Evolutionary conservation across 1,284 basidiomycete species (phyloP), one percentile per base, ranked within the genome.

Genomic region (Trichosporon faecale): DNA sequence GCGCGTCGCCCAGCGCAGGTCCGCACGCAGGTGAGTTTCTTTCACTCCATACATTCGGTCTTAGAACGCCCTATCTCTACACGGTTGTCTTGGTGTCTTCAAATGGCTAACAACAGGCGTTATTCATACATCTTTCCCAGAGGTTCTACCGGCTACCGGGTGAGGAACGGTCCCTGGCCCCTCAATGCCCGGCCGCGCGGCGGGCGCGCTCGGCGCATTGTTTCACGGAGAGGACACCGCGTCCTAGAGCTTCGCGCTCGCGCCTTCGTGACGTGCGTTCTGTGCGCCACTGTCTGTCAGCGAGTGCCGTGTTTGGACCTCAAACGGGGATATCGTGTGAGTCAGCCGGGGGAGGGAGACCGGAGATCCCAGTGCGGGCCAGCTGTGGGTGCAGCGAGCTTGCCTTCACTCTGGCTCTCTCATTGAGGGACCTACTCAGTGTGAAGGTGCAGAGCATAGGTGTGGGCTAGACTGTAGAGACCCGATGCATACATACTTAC

Each of bases 231-330:
- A 69, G 68, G 68, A 66, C 65, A 21, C 16, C 2, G 35, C 12
- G 64, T 68, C 68, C 68, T 69, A 69, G 68, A 69, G 68, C 68
- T 69, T 66, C 64, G 68, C 46, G 68, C 68, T 69, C 68, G 68
- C 21, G 68, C 11, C 68, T 69, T 46, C 55, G 64, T 55, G 55
- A 65, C 55, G 44, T 27, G 68, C 52, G 29, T 57, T 31, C 31
- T 52, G 63, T 60, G 63, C 37, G 57, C 57, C 25, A 25, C 52
- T 37, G 52, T 25, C 66, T 55, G 49, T 46, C 49, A 49, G 44
- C 33, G 66, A 21, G 66, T 23, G 29, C 31, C 49, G 18, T 21
- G 52, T 55, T 35, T 52, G 52, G 31, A 55, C 21, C 66, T 52
- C 12, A 31, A 5, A n/a, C 29, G 8, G 65, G 49, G 21, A 33